A percentile compares a stretch with the other conserved stretches of the same genome.
phyloP scores from a whole-genome alignment of 2,329 filamentous ascomycete species.

The Colletotrichum viniferum region DNA sequence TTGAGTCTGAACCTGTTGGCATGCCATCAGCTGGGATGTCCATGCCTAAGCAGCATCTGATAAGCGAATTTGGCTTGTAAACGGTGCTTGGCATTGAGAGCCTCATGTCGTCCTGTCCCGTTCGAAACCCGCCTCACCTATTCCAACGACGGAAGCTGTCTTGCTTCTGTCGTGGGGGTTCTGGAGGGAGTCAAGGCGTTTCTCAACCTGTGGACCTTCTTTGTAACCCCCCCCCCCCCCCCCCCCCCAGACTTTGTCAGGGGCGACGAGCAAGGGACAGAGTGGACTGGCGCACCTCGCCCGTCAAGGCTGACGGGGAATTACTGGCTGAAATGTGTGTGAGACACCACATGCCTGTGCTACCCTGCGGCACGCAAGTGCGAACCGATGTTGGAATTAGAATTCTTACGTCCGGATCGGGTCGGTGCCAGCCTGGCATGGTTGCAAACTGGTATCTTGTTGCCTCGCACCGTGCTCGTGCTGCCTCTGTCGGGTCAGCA shows the following conservation, averaged over 20 bases:
- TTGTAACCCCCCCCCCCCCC: not conserved
- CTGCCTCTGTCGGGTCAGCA: not conserved
- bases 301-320: not conserved
- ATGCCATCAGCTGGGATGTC: not conserved
- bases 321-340: not conserved
- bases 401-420: not conserved
- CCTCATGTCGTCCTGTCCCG: not conserved
- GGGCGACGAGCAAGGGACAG: not conserved
- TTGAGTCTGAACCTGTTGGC: not conserved
- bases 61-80: not conserved
- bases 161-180: not conserved
- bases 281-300: not conserved
- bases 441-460: not conserved
- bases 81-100: not conserved
- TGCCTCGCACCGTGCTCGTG: not conserved
- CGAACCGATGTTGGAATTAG: not conserved
- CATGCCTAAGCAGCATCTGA: not conserved
- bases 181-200: not conserved
- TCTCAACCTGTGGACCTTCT: not conserved
- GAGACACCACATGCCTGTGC: constrained; percentile 16
- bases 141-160: not conserved
- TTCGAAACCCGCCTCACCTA: not conserved
- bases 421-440: not conserved
- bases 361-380: not conserved
- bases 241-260: not conserved